A percentile compares a stretch with the other conserved stretches of the same genome.
Conservation (phyloP, 371 early-diverging fungal species). For the Mortierella sp. region DNA sequence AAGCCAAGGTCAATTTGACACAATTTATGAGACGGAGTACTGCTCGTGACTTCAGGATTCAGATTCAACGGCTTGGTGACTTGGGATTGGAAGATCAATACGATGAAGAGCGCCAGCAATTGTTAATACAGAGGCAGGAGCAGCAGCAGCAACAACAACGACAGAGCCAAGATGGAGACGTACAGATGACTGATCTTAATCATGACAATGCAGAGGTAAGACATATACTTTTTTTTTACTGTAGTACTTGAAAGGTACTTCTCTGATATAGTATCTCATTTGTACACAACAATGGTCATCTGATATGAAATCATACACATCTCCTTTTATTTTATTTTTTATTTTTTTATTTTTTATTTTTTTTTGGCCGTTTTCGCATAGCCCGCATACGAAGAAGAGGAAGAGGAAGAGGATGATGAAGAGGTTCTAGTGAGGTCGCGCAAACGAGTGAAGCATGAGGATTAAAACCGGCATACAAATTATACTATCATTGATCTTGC, state of each 20-base stretch:
- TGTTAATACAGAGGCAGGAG: slow-evolving; percentile 18
- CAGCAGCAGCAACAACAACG: slow-evolving; percentile 25
- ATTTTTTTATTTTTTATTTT: neutral
- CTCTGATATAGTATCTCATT: neutral
- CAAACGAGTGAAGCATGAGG: slow-evolving; percentile 38
- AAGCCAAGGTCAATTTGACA: slow-evolving; percentile 74
- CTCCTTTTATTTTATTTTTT: too few relatives aligned
- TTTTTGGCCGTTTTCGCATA: slow-evolving; percentile 5
- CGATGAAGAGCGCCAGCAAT: slow-evolving; percentile 39
- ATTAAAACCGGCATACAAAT: neutral
- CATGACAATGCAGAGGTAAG: slow-evolving; percentile 9
- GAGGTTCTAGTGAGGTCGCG: slow-evolving; percentile 28
- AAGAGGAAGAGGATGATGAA: slow-evolving; percentile 35
- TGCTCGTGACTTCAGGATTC: slow-evolving; percentile 77
- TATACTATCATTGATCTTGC: neutral
- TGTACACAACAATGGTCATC: slow-evolving; percentile 1
- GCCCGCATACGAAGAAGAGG: slow-evolving; percentile 12
- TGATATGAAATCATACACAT: neutral
- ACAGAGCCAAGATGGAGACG: slow-evolving; percentile 21
- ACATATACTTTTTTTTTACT: neutral
- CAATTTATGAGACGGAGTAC: slow-evolving; percentile 79
- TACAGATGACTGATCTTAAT: slow-evolving; percentile 19
- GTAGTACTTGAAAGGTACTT: neutral
- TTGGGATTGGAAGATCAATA: slow-evolving; percentile 52
- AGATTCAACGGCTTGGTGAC: slow-evolving; percentile 61